Evolutionary conservation across 495 filamentous ascomycete genomes (phyloP), one percentile per base, ranked within the genome.

Genomic region (Clohesyomyces aquaticus): DNA sequence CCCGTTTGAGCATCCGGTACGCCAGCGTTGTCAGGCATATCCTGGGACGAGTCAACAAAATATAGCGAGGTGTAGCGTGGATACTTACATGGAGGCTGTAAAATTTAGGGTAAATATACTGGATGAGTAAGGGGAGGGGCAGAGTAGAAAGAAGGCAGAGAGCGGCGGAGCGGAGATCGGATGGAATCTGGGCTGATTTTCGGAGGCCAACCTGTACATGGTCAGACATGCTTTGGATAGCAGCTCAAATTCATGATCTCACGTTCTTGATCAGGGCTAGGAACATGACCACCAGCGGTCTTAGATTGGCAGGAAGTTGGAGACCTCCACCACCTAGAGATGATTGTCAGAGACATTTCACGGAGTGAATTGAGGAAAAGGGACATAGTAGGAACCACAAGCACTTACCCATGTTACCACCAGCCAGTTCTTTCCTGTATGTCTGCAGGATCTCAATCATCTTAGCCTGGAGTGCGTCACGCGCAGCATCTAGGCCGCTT

Each of bases 11-110:
- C 82, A 71, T 98, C 89, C 1, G 92, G 90, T 28, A 93, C 75
- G 52, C 94, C 94, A 4, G 92, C 91, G 62, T 85, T 86, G 76
- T 96, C 91, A n/a, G 94, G 92, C 94, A 98, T 97, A 76, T 98
- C 93, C 69, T 98, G 93, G 42, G 97, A 83, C 3, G 91, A 96
- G 79, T 96, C 14, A 25, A 26, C 16, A 50, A 16, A 23, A 4
- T 4, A 23, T 22, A 50, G 22, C 22, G 4, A 4, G 12, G 25
- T 22, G n/a, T 22, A 23, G 18, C 4, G 14, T 4, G 14, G 19
- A 47, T 8, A 6, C 19, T 22, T n/a, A 22, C 14, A 18, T 22
- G 43, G 19, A 47, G 43, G 21, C 43, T 47, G 43, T 47, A 96
- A 70, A 98, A 82, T 65, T 85, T 86, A 18, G 93, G 93, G 78